Evolutionary conservation across 2,329 filamentous ascomycete genomes (phyloP).

Genomic region (Chaetomiaceae sp.): DNA sequence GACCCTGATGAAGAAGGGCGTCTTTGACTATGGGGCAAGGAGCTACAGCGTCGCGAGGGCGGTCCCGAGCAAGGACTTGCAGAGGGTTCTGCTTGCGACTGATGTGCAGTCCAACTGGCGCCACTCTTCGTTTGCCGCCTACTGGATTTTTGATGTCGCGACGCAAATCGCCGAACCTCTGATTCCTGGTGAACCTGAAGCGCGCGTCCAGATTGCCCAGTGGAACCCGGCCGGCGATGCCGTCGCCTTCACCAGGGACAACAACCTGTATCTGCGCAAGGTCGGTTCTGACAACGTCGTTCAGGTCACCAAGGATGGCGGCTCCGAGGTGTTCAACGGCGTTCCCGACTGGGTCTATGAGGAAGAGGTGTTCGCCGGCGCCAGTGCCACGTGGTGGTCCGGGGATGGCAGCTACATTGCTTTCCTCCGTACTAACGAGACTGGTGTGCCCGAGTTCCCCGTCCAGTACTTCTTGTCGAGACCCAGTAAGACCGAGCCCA

Average conservation of each 20-base stretch:
- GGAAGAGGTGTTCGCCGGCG: conserved; percentile 71
- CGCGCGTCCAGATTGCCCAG: conserved; percentile 72
- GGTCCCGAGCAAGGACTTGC: conserved; percentile 77
- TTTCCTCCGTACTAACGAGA: conserved; percentile 91
- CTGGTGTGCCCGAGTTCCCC: conserved; percentile 82
- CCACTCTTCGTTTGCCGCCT: conserved; percentile 78
- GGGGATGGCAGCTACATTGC: conserved; percentile 83
- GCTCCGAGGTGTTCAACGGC: conserved; percentile 86
- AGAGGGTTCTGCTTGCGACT: conserved; percentile 78
- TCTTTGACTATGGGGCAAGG: conserved; percentile 56
- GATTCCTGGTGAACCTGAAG: conserved; percentile 61
- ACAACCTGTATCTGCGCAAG: conserved; percentile 82
- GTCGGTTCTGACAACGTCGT: conserved; percentile 52
- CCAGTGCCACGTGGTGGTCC: conserved; percentile 93
- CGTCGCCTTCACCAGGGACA: conserved; percentile 82
- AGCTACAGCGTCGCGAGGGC: conserved; percentile 54
- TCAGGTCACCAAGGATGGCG: conserved; percentile 81
- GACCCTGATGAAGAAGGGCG: conserved; percentile 67
- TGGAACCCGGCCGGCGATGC: conserved; percentile 88
- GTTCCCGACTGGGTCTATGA: conserved; percentile 98
- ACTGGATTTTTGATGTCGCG: conserved; percentile 89
- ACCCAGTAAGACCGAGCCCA: conserved; percentile 68
- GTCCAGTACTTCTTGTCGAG: conserved; percentile 89
- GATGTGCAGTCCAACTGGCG: conserved; percentile 74
- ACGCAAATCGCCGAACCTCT: conserved; percentile 73